Conservation (phyloP, 2,329 filamentous ascomycete species). For the Colletotrichum sublineola region DNA sequence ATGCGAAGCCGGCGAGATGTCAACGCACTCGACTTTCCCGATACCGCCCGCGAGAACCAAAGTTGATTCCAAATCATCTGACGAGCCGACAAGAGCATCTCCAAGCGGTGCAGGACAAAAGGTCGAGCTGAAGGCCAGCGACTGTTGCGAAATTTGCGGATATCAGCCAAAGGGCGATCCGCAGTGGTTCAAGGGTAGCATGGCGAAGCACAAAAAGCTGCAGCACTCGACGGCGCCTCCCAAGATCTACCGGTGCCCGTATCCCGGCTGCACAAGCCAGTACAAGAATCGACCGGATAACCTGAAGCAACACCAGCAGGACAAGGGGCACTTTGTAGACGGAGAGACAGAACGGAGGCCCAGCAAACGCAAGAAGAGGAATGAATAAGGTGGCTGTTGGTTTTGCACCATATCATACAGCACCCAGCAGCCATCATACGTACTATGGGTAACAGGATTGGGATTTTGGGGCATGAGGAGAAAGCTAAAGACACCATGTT, state of each 20-base stretch:
- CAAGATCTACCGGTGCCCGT: conserved; percentile 66
- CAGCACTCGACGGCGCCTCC: conserved; percentile 65
- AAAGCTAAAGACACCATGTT: conserved; percentile 6
- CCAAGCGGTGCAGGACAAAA: conserved; percentile 47
- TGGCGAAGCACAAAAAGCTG: conserved; percentile 70
- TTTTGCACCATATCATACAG: conserved; percentile 8
- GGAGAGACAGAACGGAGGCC: conserved; percentile 55
- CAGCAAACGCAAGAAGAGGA: conserved; percentile 63
- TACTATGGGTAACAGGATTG: conserved; percentile 8
- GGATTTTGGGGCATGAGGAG: not conserved
- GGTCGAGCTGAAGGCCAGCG: conserved; percentile 59
- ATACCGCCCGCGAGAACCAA: not conserved
- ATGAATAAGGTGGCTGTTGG: conserved; percentile 28
- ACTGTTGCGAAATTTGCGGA: conserved; percentile 65
- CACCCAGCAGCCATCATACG: not conserved
- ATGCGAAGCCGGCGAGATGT: not conserved
- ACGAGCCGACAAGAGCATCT: conserved; percentile 19
- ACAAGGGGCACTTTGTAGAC: conserved; percentile 68
- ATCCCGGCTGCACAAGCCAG: conserved; percentile 65
- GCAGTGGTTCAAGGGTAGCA: conserved; percentile 70
- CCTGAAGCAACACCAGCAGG: conserved; percentile 67
- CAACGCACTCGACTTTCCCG: not conserved
- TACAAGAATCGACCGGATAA: conserved; percentile 70
- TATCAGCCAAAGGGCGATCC: conserved; percentile 69
- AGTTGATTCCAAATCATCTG: not conserved